Evolutionary conservation across 257 asterid genomes (phyloP).

Genomic region (Solanum arcanum): DNA sequence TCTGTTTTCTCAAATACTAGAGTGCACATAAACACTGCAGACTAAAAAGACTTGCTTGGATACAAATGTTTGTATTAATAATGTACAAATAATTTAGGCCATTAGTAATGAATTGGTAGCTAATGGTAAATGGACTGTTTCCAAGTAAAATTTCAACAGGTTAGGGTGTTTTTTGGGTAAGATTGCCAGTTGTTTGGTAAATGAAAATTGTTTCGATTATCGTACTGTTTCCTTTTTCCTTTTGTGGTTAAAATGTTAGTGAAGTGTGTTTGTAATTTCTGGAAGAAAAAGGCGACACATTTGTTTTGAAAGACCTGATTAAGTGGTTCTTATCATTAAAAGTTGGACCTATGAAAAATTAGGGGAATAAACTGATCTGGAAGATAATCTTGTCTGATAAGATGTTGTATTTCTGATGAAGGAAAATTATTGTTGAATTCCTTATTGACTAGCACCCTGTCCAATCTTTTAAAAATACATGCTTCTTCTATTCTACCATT

Average conservation of each 20-base stretch:
- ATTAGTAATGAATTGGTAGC: not conserved
- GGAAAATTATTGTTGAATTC: not conserved
- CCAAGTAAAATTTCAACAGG: not conserved
- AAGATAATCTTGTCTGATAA: not conserved
- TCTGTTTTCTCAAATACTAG: not conserved
- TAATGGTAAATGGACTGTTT: not conserved
- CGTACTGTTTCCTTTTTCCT: not conserved
- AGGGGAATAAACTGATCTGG: not conserved
- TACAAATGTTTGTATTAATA: not conserved
- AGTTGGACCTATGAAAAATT: not conserved
- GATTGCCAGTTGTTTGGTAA: not conserved
- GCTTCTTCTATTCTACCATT: not conserved
- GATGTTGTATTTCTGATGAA: not conserved
- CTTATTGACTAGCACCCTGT: not conserved
- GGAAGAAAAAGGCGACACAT: not conserved
- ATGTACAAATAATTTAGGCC: not conserved
- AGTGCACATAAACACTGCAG: not conserved
- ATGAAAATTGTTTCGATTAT: not conserved
- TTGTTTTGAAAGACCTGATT: not conserved
- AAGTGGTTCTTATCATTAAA: not conserved
- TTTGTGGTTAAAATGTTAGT: not conserved
- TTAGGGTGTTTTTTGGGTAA: not conserved
- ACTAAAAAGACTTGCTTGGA: not conserved
- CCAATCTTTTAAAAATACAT: not conserved
- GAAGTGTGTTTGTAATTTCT: not conserved